Evolutionary conservation across 345 rosid genomes (phyloP).

Genomic region (Luvunga scandens): DNA sequence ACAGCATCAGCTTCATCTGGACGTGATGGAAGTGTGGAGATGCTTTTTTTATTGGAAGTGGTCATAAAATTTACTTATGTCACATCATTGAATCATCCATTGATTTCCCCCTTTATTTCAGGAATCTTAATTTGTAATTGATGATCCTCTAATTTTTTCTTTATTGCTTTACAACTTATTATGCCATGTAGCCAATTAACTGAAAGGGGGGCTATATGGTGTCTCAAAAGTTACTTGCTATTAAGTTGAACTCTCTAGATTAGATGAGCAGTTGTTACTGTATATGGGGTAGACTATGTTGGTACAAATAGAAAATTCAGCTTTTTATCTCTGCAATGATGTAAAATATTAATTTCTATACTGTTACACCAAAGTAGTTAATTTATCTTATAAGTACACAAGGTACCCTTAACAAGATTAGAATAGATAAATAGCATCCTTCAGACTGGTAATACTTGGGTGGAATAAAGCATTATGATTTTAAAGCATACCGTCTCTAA

Average conservation of each 20-base stretch:
- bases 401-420: conserved; percentile 3
- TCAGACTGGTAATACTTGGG: conserved; percentile 4
- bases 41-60: background rate
- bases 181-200: background rate
- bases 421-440: background rate
- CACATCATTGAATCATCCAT: background rate
- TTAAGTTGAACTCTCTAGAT: background rate
- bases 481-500: background rate
- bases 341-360: conserved; percentile 1
- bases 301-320: background rate
- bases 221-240: background rate
- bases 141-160: background rate
- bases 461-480: background rate
- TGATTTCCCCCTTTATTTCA: background rate
- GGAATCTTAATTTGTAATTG: background rate
- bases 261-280: background rate
- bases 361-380: conserved; percentile 3
- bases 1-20: background rate
- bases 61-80: background rate
- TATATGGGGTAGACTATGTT: background rate
- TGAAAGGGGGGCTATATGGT: background rate
- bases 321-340: background rate
- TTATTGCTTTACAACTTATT: background rate
- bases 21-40: no score
- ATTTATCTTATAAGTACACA: conserved; percentile 2